Evolutionary conservation across 371 early-diverging fungal genomes (phyloP).

Genomic region (Actinomucor elegans): DNA sequence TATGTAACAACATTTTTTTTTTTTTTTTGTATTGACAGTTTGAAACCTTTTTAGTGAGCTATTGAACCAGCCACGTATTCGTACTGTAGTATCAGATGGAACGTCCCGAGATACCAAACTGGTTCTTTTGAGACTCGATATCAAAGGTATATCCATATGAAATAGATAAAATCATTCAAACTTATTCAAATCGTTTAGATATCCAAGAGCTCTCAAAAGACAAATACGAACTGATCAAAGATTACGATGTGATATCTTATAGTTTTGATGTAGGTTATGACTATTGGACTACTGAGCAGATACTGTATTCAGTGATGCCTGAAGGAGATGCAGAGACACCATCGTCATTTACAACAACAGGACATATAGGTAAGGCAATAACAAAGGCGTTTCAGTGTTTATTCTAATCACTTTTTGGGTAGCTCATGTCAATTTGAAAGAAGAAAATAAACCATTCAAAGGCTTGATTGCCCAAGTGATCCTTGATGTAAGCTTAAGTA

Average conservation of each 20-base stretch:
- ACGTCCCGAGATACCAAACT: constrained; percentile 55
- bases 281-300: constrained; percentile 87
- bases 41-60: constrained; percentile 22
- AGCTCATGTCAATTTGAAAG: constrained; percentile 95
- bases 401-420: neutral
- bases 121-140: constrained; percentile 58
- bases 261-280: constrained; percentile 65
- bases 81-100: constrained; percentile 65
- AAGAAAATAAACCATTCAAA: constrained; percentile 87
- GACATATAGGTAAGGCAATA: constrained; percentile 81
- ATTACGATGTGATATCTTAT: constrained; percentile 48
- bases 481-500: constrained; percentile 81
- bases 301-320: constrained; percentile 88
- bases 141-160: constrained; percentile 7
- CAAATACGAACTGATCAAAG: constrained; percentile 28
- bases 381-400: neutral
- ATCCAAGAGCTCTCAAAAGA: constrained; percentile 34
- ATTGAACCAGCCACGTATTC: constrained; percentile 66
- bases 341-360: constrained; percentile 88
- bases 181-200: constrained; percentile 11
- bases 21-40: neutral
- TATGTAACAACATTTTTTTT: neutral
- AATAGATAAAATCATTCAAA: neutral
- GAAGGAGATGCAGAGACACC: constrained; percentile 77
- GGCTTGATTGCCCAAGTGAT: constrained; percentile 90